Base-by-base conservation (phyloP, 2,329 filamentous ascomycete genomes). In the Cadophora gregata region DNA sequence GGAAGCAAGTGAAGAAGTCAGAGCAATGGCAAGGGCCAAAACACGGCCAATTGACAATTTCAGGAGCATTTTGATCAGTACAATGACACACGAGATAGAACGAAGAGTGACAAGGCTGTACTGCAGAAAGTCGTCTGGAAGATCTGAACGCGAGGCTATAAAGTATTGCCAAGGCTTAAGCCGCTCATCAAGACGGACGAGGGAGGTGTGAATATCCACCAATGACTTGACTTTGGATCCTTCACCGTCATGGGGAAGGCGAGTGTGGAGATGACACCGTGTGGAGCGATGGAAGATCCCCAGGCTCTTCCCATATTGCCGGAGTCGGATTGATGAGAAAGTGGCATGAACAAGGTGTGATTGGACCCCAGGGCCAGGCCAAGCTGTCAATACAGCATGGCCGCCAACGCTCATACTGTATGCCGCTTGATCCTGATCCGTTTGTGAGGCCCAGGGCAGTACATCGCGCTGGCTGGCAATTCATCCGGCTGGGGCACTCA, bases 121-220 rank as follows among this genome's bases (percentile, higher is more conserved):
- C 38, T n/a, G 47, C 21, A 21, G 58, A 14, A 24, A 2, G 27
- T 55, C 25, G 53, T 42, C 31, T 38, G 53, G 21, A 21, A 62
- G 60, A 29, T 24, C 21, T 36, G 36, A 6, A 53, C 27, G 61
- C 61, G 61, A 58, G 61, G 61, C 61, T 63, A 63, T 58, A 63
- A 63, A 8, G 50, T 58, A 63, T 24, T 63, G 51, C 61, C 51
- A 63, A 56, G 61, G 61, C 51, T 58, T 33, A 47, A 50, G 45
- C 33, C 27, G 50, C 6, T 24, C 24, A 25, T 47, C 31, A 10
- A 45, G 3, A 42, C 62, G 62, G 62, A 64, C 7, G 27, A 24
- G 14, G 51, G 25, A 36, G 4, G 9, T 50, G 14, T 36, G n/a
- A 64, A 59, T 33, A 38, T 59, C 62, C 62, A 64, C 62, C 62